Conservation (phyloP, 1,284 basidiomycete genomes). For the Sparassis latifolia region DNA sequence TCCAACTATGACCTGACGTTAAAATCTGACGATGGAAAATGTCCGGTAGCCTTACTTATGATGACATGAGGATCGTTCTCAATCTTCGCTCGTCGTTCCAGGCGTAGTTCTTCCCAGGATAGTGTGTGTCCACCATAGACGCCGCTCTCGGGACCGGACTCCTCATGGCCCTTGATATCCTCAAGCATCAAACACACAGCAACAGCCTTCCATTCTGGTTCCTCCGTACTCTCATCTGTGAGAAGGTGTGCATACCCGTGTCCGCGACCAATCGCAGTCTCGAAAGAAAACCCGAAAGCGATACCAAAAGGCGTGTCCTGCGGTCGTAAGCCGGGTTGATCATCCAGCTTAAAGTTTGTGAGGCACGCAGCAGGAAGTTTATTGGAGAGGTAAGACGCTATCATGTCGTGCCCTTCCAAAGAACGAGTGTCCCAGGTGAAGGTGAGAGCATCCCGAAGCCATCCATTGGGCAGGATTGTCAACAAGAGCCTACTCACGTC, state of each 20-base stretch:
- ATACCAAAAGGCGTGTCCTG: slow-evolving; percentile 8
- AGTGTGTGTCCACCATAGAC: slow-evolving; percentile 14
- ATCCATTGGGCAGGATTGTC: slow-evolving; percentile 5
- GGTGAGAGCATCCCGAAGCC: slow-evolving; percentile 42
- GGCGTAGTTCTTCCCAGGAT: slow-evolving; percentile 16
- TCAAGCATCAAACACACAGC: slow-evolving; percentile 21
- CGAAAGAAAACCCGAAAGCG: slow-evolving; percentile 33
- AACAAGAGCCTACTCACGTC: slow-evolving; percentile 2
- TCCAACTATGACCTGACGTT: slow-evolving; percentile 31
- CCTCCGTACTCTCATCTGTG: slow-evolving; percentile 4
- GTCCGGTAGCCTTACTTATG: slow-evolving; percentile 15
- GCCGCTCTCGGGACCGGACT: slow-evolving; percentile 10
- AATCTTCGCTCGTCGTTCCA: slow-evolving; percentile 11
- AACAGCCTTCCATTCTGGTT: slow-evolving; percentile 19
- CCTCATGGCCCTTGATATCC: slow-evolving; percentile 28
- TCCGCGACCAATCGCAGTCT: slow-evolving; percentile 30
- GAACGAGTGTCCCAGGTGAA: slow-evolving; percentile 59
- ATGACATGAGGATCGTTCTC: slow-evolving; percentile 23
- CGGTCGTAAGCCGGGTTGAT: slow-evolving; percentile 2
- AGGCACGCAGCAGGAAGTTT: slow-evolving; percentile 29
- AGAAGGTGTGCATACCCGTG: slow-evolving; percentile 33
- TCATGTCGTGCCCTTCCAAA: slow-evolving; percentile 35
- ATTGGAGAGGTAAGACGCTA: slow-evolving; percentile 36
- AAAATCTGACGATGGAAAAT: background rate
- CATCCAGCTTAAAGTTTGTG: slow-evolving; percentile 20